Percentiles rank a stretch among this genome's conserved stretches.
Conservation (phyloP, 352 stramenopile genomes). For the Hyaloperonospora arabidopsidis region DNA sequence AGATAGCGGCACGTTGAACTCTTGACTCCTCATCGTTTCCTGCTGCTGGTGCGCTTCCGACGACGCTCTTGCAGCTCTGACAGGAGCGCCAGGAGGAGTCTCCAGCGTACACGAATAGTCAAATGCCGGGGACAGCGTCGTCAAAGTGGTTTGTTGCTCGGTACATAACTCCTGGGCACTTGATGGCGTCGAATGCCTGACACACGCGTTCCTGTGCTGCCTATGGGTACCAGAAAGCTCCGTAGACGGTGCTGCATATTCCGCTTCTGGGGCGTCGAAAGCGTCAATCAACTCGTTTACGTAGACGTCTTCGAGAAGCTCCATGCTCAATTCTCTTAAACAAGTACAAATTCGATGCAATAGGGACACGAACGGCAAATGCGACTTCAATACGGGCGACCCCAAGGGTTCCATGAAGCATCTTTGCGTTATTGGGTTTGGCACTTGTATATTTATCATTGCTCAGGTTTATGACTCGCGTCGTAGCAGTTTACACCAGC, state of each 20-base stretch:
- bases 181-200: slow-evolving; percentile 7
- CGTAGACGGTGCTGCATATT: slow-evolving; percentile 3
- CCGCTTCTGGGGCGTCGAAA: slow-evolving; percentile 35
- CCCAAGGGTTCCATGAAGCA: no score
- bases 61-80: slow-evolving; percentile 1
- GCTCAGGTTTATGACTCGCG: no score
- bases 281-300: slow-evolving; percentile 59
- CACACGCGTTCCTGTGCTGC: not conserved
- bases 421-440: no score
- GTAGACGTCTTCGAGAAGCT: slow-evolving; percentile 28
- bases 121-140: slow-evolving; percentile 29
- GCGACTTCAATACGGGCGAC: no score
- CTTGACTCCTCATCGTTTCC: not conserved
- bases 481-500: no score
- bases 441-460: no score
- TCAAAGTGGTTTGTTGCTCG: not conserved
- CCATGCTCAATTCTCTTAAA: slow-evolving; percentile 5
- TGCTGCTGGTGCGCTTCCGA: not conserved
- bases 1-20: not conserved
- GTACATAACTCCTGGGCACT: slow-evolving; percentile 5
- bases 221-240: slow-evolving; percentile 1
- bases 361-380: no score
- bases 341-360: no score
- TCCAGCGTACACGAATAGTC: slow-evolving; percentile 3
- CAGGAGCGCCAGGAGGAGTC: slow-evolving; percentile 1